Evolutionary conservation across 2,329 filamentous ascomycete genomes (phyloP).

Genomic region (Ophiocordyceps polyrhachis-furcata): DNA sequence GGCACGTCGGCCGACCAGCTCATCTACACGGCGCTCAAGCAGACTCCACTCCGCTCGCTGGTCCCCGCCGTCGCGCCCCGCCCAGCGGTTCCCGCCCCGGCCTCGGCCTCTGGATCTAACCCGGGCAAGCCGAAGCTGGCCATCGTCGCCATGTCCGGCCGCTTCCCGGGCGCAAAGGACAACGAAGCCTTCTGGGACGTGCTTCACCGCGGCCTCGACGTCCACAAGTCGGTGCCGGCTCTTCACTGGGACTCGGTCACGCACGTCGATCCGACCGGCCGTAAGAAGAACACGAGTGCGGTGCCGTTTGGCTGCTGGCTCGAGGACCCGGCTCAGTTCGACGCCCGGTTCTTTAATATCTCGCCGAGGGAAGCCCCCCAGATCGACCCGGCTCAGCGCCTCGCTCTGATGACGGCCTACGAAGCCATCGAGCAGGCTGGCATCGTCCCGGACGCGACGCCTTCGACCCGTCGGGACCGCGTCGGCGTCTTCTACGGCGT

Average conservation of each 20-base stretch:
- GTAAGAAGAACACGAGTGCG: conserved; percentile 39
- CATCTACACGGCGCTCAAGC: conserved; percentile 2
- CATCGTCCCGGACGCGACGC: conserved; percentile 41
- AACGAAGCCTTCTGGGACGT: conserved; percentile 46
- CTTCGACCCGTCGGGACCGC: conserved; percentile 40
- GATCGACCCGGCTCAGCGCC: conserved; percentile 47
- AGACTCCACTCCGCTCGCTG: conserved; percentile 4
- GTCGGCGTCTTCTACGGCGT: conserved; percentile 61
- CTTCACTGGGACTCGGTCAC: conserved; percentile 43
- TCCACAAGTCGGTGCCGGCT: conserved; percentile 35
- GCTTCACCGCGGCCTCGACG: conserved; percentile 44
- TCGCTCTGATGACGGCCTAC: conserved; percentile 46
- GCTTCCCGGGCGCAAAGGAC: conserved; percentile 41
- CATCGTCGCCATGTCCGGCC: conserved; percentile 47
- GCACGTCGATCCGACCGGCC: conserved; percentile 42
- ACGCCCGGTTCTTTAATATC: conserved; percentile 55
- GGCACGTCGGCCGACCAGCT: conserved; percentile 2
- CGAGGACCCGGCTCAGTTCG: conserved; percentile 46
- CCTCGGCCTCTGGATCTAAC: not conserved
- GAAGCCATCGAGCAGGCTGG: conserved; percentile 51
- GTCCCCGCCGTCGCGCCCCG: conserved; percentile 16
- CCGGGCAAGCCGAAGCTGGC: conserved; percentile 15
- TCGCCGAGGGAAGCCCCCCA: conserved; percentile 42
- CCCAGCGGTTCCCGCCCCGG: not conserved
- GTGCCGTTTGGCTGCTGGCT: conserved; percentile 27